phyloP scores from a whole-genome alignment of 305 asterid genomes.

The Andrographis paniculata region DNA sequence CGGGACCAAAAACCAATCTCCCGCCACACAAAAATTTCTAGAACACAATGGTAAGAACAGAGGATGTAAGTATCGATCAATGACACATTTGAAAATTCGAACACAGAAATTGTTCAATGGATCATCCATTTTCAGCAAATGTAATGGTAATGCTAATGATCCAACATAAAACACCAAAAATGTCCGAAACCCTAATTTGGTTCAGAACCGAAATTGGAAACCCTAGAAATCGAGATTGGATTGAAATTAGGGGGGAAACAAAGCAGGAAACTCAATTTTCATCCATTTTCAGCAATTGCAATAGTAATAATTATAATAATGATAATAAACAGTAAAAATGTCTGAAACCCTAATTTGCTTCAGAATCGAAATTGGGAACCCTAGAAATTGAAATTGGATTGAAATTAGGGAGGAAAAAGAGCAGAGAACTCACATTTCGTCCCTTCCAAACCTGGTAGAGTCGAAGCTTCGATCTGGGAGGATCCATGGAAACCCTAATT shows the following conservation, averaged over 20 bases:
- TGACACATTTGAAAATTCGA: background rate
- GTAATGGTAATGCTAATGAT: no score
- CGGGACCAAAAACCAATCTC: constrained; percentile 5
- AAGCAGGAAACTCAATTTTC: constrained; percentile 37
- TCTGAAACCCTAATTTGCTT: no score
- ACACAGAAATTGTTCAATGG: no score
- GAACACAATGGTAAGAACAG: background rate
- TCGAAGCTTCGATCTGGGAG: constrained; percentile 42
- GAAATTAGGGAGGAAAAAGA: background rate
- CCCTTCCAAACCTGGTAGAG: constrained; percentile 87
- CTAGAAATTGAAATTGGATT: background rate
- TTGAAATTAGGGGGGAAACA: background rate
- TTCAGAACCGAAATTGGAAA: background rate
- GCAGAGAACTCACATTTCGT: constrained; percentile 48
- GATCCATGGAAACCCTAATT: constrained; percentile 29
- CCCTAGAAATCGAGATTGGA: background rate
- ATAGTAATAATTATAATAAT: no score
- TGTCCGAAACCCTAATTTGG: no score
- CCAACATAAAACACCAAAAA: no score
- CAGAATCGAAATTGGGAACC: background rate
- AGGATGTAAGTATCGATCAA: background rate
- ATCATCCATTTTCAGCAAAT: no score
- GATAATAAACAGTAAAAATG: no score
- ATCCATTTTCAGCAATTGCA: no score
- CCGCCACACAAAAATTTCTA: constrained; percentile 8